Conservation (phyloP, 495 filamentous ascomycete species). For the Talaromyces proteolyticus region DNA sequence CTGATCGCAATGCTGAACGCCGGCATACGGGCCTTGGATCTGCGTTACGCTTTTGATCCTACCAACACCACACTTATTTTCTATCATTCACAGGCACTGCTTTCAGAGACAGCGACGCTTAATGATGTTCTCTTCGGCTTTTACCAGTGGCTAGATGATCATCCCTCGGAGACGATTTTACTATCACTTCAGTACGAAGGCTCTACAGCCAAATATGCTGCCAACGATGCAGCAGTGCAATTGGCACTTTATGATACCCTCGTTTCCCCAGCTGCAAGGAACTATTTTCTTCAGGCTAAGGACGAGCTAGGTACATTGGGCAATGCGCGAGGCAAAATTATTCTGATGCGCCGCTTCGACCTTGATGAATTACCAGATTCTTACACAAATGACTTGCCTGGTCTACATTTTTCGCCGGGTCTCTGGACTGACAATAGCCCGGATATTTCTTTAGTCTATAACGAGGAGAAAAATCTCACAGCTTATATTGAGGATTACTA, state of each 20-base stretch:
- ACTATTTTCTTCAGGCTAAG: slow-evolving; percentile 33
- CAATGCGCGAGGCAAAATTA: slow-evolving; percentile 35
- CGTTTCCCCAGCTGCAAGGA: slow-evolving; percentile 22
- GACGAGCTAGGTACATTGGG: slow-evolving; percentile 30
- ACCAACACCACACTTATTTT: slow-evolving; percentile 39
- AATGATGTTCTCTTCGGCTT: slow-evolving; percentile 44
- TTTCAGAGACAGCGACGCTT: slow-evolving; percentile 36
- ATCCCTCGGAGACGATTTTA: slow-evolving; percentile 26
- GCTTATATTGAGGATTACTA: slow-evolving; percentile 43
- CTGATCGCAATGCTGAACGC: slow-evolving; percentile 33
- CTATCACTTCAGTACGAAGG: slow-evolving; percentile 38
- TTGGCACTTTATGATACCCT: slow-evolving; percentile 23
- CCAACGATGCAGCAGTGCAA: slow-evolving; percentile 32
- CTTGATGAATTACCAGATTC: slow-evolving; percentile 22
- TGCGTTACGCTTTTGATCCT: slow-evolving; percentile 42
- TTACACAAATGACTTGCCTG: slow-evolving; percentile 25
- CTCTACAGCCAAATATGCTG: slow-evolving; percentile 3
- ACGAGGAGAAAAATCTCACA: slow-evolving; percentile 20
- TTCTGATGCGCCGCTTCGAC: slow-evolving; percentile 34
- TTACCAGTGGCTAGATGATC: slow-evolving; percentile 36
- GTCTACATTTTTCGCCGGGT: slow-evolving; percentile 33
- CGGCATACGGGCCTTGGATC: slow-evolving; percentile 47
- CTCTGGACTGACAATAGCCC: slow-evolving; percentile 31
- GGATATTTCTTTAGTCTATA: slow-evolving; percentile 28
- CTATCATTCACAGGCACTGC: slow-evolving; percentile 41